phyloP scores from a whole-genome alignment of 2,329 filamentous ascomycete genomes.

The Neoscytalidium dimidiatum region DNA sequence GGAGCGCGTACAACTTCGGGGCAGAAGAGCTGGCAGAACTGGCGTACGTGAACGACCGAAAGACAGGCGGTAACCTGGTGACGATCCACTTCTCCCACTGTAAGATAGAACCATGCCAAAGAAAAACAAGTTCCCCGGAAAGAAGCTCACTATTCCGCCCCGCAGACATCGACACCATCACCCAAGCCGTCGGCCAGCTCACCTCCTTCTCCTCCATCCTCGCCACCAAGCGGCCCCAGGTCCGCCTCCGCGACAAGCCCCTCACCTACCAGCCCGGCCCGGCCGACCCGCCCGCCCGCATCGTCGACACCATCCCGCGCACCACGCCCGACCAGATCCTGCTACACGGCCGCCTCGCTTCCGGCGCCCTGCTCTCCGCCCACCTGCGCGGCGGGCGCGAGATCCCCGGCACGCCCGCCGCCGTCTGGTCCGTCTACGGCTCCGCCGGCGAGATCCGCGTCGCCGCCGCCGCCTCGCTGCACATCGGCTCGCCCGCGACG shows the following conservation, averaged over 20 bases:
- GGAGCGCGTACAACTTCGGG: constrained; percentile 29
- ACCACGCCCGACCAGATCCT: constrained; percentile 50
- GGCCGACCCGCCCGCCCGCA: constrained; percentile 29
- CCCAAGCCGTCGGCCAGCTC: constrained; percentile 51
- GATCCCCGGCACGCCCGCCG: constrained; percentile 49
- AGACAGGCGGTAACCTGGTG: constrained; percentile 46
- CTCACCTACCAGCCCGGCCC: constrained; percentile 31
- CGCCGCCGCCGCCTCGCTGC: constrained; percentile 34
- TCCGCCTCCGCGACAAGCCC: constrained; percentile 24
- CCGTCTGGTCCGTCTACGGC: constrained; percentile 56
- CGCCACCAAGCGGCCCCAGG: constrained; percentile 47
- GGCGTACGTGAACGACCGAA: constrained; percentile 52
- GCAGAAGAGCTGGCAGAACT: constrained; percentile 28
- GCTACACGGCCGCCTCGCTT: constrained; percentile 41
- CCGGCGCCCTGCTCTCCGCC: constrained; percentile 46
- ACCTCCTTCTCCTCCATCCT: constrained; percentile 42
- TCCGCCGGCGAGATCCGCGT: constrained; percentile 44
- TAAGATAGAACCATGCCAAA: neutral
- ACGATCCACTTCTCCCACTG: constrained; percentile 42
- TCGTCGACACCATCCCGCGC: constrained; percentile 32
- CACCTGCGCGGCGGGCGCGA: constrained; percentile 52
- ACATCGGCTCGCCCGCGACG: constrained; percentile 31
- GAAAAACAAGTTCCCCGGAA: neutral
- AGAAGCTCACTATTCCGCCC: neutral
- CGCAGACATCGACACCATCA: constrained; percentile 44